Conservation (phyloP, 2,329 filamentous ascomycete genomes). For the Metarhizium humberi region DNA sequence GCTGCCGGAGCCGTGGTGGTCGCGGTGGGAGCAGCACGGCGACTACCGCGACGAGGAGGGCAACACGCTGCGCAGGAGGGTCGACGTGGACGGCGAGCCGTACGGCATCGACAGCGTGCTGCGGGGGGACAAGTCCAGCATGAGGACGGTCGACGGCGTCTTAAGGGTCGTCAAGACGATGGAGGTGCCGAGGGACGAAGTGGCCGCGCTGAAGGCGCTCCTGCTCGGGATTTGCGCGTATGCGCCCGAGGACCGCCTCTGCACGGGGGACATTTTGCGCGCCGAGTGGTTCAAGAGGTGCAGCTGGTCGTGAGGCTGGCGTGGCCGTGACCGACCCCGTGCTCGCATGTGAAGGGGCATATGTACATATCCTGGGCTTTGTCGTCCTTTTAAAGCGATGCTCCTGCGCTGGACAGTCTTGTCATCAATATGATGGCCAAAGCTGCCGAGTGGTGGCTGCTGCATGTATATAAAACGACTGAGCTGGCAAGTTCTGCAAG, state of each 20-base stretch:
- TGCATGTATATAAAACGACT: too few species aligned
- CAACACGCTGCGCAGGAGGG: neutral
- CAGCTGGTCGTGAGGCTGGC: neutral
- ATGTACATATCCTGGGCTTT: too few species aligned
- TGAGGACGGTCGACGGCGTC: conserved; percentile 4
- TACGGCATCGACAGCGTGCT: conserved; percentile 1
- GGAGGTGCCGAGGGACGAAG: conserved; percentile 10
- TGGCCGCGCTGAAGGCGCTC: conserved; percentile 15
- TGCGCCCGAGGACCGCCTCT: conserved; percentile 9
- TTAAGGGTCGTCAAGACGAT: conserved; percentile 5
- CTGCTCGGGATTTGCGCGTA: conserved; percentile 14
- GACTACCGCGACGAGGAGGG: conserved; percentile 15
- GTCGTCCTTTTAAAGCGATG: neutral
- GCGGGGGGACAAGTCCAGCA: neutral
- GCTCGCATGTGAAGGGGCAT: too few species aligned
- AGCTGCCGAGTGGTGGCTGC: too few species aligned
- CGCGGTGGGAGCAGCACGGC: conserved; percentile 15
- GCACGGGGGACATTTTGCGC: conserved; percentile 8
- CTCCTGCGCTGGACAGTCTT: neutral
- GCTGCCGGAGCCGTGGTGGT: conserved; percentile 21
- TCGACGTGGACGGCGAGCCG: neutral
- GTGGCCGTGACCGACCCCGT: too few species aligned
- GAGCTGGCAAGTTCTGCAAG: too few species aligned
- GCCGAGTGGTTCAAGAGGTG: conserved; percentile 15
- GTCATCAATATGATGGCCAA: too few species aligned